These are phyloP conservation scores for Alliaria petiolata DNA, from an alignment of 345 rosid genomes.

Conservation along the genomic window DNA sequence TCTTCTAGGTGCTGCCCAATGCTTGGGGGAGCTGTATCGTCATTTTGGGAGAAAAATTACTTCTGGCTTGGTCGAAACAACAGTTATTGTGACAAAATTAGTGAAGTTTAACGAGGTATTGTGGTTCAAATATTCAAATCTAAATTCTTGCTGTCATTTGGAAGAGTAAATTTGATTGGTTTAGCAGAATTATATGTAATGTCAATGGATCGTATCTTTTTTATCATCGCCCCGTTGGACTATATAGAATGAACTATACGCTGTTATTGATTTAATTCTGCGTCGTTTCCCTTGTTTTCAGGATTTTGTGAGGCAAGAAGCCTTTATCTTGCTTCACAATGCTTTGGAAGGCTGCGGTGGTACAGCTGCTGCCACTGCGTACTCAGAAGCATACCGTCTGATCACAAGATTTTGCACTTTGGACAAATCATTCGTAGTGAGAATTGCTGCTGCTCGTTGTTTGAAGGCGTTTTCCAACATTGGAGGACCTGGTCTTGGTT, in stretches of 20 bases:
- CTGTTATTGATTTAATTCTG: conserved; percentile 5
- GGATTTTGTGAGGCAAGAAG: conserved; percentile 98
- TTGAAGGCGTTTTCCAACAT: conserved; percentile 81
- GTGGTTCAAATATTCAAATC: conserved; percentile 5
- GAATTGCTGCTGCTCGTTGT: conserved; percentile 94
- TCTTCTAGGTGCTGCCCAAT: conserved; percentile 84
- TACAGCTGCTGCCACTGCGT: conserved; percentile 68
- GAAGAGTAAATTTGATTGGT: background rate
- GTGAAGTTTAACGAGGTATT: conserved; percentile 85
- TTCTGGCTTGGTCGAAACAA: conserved; percentile 90
- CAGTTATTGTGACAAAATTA: conserved; percentile 73
- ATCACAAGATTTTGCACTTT: conserved; percentile 70
- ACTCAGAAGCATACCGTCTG: conserved; percentile 86
- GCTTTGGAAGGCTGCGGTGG: conserved; percentile 98
- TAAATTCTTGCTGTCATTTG: background rate
- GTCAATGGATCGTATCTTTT: background rate
- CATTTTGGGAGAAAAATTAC: conserved; percentile 84
- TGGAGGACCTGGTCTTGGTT: conserved; percentile 95
- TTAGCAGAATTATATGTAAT: background rate
- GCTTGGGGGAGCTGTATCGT: conserved; percentile 84
- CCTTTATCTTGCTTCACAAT: conserved; percentile 85
- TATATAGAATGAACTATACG: conserved; percentile 4
- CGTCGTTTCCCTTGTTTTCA: conserved; percentile 26
- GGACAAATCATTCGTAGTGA: conserved; percentile 82
- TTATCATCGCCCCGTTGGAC: background rate